Conservation (phyloP, 192 early-diverging fungal species). For the Gonapodya sp. region DNA sequence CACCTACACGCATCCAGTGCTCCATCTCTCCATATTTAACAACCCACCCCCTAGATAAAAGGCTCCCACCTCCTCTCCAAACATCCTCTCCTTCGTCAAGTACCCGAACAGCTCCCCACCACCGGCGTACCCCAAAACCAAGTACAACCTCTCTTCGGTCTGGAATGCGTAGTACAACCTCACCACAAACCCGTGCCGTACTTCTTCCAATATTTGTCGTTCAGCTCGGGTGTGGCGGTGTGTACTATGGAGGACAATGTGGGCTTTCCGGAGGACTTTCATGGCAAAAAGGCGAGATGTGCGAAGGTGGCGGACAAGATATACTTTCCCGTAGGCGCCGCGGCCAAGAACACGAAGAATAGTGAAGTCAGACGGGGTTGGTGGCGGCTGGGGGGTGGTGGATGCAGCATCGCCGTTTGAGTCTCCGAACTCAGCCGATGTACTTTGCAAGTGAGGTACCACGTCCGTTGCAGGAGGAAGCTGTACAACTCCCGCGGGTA, state of each 20-base stretch:
- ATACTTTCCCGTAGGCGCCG: slow-evolving; percentile 71
- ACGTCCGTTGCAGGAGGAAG: background rate
- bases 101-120: slow-evolving; percentile 94
- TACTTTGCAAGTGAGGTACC: too few relatives aligned
- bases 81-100: slow-evolving; percentile 38
- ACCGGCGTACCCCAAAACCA: slow-evolving; percentile 75
- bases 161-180: slow-evolving; percentile 92
- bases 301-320: slow-evolving; percentile 47
- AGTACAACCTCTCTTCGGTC: slow-evolving; percentile 70
- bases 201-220: slow-evolving; percentile 71
- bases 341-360: slow-evolving; percentile 48
- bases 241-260: slow-evolving; percentile 65
- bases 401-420: background rate
- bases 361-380: slow-evolving; percentile 18
- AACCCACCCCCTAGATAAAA: slow-evolving; percentile 59
- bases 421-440: too few relatives aligned
- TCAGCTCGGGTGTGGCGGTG: slow-evolving; percentile 79
- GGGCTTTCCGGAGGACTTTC: slow-evolving; percentile 83
- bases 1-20: too few relatives aligned
- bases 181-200: slow-evolving; percentile 85
- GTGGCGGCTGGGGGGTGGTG: background rate
- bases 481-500: background rate
- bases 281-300: slow-evolving; percentile 52
- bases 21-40: too few relatives aligned
- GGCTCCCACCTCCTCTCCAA: slow-evolving; percentile 67